Percentiles rank a stretch among this genome's conserved stretches.
Conservation (phyloP, 2,329 filamentous ascomycete genomes). For the Aspergillus jensenii region DNA sequence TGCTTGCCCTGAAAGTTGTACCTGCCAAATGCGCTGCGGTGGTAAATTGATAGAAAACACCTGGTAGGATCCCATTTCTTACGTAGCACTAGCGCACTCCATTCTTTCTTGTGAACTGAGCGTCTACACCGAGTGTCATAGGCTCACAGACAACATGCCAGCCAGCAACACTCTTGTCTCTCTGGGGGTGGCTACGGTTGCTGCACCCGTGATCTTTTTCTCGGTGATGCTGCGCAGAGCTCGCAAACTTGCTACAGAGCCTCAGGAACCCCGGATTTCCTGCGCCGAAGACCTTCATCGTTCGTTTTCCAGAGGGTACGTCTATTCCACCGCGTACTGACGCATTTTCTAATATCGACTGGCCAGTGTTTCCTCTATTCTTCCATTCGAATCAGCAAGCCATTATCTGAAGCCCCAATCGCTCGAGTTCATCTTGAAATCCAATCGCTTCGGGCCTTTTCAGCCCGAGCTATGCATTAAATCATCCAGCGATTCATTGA, state of each 20-base stretch:
- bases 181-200: background rate
- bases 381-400: background rate
- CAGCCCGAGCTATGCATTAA: background rate
- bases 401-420: background rate
- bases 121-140: background rate
- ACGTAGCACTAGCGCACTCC: background rate
- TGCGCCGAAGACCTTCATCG: background rate
- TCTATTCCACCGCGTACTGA: background rate
- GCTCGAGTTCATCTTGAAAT: background rate
- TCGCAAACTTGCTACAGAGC: background rate
- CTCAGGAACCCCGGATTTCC: background rate
- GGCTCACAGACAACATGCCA: background rate
- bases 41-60: background rate
- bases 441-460: background rate
- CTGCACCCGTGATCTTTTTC: background rate
- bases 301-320: background rate
- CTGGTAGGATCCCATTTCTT: too few species aligned
- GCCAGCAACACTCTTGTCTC: background rate
- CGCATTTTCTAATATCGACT: background rate
- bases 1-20: background rate
- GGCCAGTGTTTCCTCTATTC: background rate
- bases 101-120: background rate
- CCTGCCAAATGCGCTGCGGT: background rate
- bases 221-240: background rate
- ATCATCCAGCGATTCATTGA: background rate